These are phyloP conservation scores for Bipolaris oryzae DNA, from an alignment of 2,329 filamentous ascomycete genomes.

Conservation along the genomic window DNA sequence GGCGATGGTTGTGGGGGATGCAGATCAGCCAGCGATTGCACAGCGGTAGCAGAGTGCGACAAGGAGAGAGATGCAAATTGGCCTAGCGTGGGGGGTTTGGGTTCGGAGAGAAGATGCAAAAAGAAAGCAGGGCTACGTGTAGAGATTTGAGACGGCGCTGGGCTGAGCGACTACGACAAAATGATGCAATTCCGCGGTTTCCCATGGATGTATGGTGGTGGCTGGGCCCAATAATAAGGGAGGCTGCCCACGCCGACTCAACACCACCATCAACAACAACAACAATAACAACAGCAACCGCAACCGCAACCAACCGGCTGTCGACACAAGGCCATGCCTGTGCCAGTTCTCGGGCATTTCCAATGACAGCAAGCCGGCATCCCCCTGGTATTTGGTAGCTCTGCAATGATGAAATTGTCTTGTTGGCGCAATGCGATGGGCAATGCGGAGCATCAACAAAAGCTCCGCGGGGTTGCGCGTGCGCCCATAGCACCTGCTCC, in stretches of 20 bases:
- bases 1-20: slow-evolving; percentile 30
- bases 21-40: slow-evolving; percentile 13
- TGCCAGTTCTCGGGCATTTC: background rate
- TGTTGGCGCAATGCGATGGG: background rate
- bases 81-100: slow-evolving; percentile 1
- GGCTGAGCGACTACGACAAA: slow-evolving; percentile 23
- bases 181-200: slow-evolving; percentile 38
- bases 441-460: background rate
- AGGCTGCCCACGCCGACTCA: slow-evolving; percentile 21
- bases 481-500: slow-evolving; percentile 6
- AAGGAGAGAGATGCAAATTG: slow-evolving; percentile 7
- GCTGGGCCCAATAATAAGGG: slow-evolving; percentile 38
- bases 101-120: slow-evolving; percentile 5
- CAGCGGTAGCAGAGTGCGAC: slow-evolving; percentile 12
- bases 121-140: slow-evolving; percentile 16
- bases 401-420: background rate
- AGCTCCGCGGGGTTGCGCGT: slow-evolving; percentile 7
- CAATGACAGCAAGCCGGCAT: background rate
- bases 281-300: background rate
- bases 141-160: slow-evolving; percentile 22
- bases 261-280: background rate
- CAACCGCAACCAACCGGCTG: background rate
- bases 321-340: slow-evolving; percentile 16
- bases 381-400: background rate
- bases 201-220: slow-evolving; percentile 31